These are phyloP conservation scores for Phoma sp. DNA, from an alignment of 2,329 filamentous ascomycete species.

Conservation along the genomic window DNA sequence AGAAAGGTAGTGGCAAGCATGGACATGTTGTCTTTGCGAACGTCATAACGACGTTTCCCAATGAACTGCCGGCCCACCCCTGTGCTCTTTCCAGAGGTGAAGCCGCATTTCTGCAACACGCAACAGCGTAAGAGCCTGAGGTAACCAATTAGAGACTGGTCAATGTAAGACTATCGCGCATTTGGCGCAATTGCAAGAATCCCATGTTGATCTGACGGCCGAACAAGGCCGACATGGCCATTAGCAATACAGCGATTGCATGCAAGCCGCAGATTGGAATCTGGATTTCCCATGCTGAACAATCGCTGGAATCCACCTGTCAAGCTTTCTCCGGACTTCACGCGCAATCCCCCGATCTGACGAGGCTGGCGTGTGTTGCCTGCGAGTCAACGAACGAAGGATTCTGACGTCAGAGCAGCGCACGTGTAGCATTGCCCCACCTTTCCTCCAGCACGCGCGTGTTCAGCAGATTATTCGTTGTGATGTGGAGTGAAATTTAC, in stretches of 20 bases:
- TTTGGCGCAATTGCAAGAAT: constrained; percentile 13
- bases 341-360: not conserved
- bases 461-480: too few relatives aligned
- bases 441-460: too few relatives aligned
- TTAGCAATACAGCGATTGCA: constrained; percentile 29
- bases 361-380: not conserved
- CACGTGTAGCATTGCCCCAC: constrained; percentile 1
- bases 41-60: constrained; percentile 29
- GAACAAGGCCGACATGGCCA: constrained; percentile 24
- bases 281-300: constrained; percentile 35
- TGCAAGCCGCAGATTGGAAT: constrained; percentile 20
- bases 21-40: constrained; percentile 22
- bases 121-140: not conserved
- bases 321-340: constrained; percentile 4
- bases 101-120: constrained; percentile 17
- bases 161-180: constrained; percentile 17
- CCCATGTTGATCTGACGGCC: constrained; percentile 25
- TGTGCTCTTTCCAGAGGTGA: constrained; percentile 17
- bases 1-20: not conserved
- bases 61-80: constrained; percentile 19
- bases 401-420: constrained; percentile 6
- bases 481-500: too few relatives aligned
- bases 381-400: not conserved
- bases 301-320: constrained; percentile 13
- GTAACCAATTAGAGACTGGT: constrained; percentile 21